These are phyloP conservation scores for Casuarina equisetifolia DNA, from an alignment of 306 rosid genomes.

Conservation along the genomic window DNA sequence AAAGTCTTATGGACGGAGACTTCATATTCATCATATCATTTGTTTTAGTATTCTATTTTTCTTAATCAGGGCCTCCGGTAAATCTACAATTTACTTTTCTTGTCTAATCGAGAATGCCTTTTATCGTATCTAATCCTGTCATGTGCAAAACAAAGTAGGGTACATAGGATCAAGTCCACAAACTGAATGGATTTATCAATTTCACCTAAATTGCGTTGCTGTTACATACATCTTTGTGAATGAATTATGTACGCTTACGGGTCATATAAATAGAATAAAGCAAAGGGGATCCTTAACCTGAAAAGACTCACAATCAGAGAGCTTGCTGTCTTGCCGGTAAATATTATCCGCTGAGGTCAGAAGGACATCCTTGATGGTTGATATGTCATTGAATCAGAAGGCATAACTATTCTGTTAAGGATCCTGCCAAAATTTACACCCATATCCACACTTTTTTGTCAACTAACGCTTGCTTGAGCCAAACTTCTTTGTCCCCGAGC, in stretches of 20 bases:
- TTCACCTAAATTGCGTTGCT: background rate
- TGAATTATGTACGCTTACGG: background rate
- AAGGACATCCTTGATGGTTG: background rate
- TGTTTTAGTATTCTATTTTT: background rate
- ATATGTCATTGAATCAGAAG: background rate
- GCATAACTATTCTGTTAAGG: constrained; percentile 1
- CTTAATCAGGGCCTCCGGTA: background rate
- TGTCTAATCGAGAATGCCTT: background rate
- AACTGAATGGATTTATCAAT: background rate
- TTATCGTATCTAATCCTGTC: background rate
- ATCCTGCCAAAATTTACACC: constrained; percentile 17
- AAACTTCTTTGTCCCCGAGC: constrained; percentile 47
- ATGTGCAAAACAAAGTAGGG: background rate
- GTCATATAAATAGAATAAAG: background rate
- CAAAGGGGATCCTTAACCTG: background rate
- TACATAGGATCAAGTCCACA: background rate
- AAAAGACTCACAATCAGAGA: background rate
- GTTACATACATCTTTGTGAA: background rate
- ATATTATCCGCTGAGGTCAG: background rate
- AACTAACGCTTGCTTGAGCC: constrained; percentile 54
- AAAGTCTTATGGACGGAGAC: background rate
- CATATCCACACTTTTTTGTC: constrained; percentile 25
- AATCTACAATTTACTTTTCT: background rate
- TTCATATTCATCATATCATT: background rate
- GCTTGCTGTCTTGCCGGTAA: background rate